Conservation (phyloP, 2,329 filamentous ascomycete genomes). For the Dactylellina leptospora region DNA sequence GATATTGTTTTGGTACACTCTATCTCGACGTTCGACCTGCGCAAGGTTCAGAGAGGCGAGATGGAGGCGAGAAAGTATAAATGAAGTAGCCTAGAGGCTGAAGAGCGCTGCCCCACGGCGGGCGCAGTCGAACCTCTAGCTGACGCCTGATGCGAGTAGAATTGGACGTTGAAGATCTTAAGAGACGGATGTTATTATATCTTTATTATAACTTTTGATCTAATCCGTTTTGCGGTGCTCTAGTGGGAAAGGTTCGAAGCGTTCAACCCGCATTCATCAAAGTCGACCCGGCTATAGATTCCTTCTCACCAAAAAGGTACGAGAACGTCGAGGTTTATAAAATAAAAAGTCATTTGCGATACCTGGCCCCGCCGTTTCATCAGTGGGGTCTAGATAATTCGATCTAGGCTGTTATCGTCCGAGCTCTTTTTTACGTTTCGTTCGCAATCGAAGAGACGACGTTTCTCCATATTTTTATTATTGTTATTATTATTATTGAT, state of each 20-base stretch:
- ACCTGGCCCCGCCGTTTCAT: constrained; percentile 25
- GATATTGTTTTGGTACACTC: constrained; percentile 25
- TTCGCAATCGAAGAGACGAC: constrained; percentile 10
- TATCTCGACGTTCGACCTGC: constrained; percentile 9
- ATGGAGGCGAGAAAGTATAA: constrained; percentile 18
- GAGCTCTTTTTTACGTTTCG: constrained; percentile 23
- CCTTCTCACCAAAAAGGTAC: constrained; percentile 13
- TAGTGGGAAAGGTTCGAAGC: constrained; percentile 3
- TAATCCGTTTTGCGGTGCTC: too few species aligned
- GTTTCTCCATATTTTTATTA: not conserved
- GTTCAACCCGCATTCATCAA: constrained; percentile 30
- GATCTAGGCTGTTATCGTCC: constrained; percentile 46
- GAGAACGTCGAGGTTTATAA: constrained; percentile 1
- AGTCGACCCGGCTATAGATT: constrained; percentile 10
- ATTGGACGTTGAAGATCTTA: constrained; percentile 48
- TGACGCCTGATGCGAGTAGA: constrained; percentile 1
- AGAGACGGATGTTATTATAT: not conserved
- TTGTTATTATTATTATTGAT: too few species aligned
- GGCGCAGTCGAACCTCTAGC: constrained; percentile 6
- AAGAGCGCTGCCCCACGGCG: not conserved
- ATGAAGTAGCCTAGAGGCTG: constrained; percentile 30
- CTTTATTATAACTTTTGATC: constrained; percentile 33
- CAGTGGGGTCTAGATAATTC: constrained; percentile 24
- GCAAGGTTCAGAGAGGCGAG: not conserved
- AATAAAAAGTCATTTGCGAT: not conserved